Conservation (phyloP, 2,329 filamentous ascomycete species). For the Pyrenochaeta sp. region DNA sequence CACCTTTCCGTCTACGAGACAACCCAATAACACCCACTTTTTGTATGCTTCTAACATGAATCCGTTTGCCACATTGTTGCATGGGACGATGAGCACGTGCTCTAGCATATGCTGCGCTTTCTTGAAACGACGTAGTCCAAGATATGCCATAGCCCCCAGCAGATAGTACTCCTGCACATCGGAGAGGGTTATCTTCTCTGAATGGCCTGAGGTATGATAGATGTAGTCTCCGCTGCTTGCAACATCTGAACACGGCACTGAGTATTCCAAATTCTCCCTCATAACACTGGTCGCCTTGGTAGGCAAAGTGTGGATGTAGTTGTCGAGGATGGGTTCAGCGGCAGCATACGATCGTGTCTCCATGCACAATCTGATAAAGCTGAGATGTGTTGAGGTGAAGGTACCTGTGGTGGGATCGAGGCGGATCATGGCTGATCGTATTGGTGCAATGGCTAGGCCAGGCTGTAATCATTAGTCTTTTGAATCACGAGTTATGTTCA, state of each 20-base stretch:
- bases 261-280: conserved; percentile 47
- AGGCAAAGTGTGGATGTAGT: conserved; percentile 71
- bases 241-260: conserved; percentile 51
- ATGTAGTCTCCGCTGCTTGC: conserved; percentile 65
- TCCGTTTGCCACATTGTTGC: conserved; percentile 71
- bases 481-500: neutral
- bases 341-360: conserved; percentile 61
- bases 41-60: conserved; percentile 91
- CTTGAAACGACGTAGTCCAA: conserved; percentile 52
- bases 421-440: conserved; percentile 64
- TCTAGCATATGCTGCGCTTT: conserved; percentile 58
- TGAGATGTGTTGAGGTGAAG: conserved; percentile 70
- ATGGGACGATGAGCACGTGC: conserved; percentile 66
- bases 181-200: conserved; percentile 59
- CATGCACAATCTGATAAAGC: conserved; percentile 65
- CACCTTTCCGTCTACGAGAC: conserved; percentile 73
- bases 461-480: conserved; percentile 31
- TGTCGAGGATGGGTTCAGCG: conserved; percentile 68
- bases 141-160: conserved; percentile 57
- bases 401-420: conserved; percentile 72
- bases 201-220: conserved; percentile 65
- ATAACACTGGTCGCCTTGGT: conserved; percentile 40
- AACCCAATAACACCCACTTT: conserved; percentile 82
- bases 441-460: conserved; percentile 46
- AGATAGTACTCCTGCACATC: conserved; percentile 65